phyloP scores from a whole-genome alignment of 2,329 filamentous ascomycete genomes.

The Orbilia quercus region DNA sequence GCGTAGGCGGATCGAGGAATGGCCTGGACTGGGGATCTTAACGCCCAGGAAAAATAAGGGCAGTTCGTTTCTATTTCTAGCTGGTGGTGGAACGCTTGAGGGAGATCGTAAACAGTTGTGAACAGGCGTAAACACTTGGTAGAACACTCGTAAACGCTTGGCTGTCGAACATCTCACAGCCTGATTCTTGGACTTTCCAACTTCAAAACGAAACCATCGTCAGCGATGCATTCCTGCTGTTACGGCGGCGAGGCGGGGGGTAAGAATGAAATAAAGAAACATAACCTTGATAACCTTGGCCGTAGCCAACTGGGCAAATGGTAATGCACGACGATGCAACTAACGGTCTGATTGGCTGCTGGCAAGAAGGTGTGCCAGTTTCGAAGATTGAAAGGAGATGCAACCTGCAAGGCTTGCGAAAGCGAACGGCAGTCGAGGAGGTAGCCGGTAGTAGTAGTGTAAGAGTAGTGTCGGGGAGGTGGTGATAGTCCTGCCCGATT shows the following conservation, averaged over 20 bases:
- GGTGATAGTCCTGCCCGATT: slow-evolving; percentile 51
- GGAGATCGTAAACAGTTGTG: slow-evolving; percentile 14
- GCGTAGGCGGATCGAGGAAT: slow-evolving; percentile 21
- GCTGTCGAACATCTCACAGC: slow-evolving; percentile 48
- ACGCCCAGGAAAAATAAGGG: slow-evolving; percentile 27
- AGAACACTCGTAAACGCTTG: slow-evolving; percentile 22
- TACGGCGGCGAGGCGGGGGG: slow-evolving; percentile 37
- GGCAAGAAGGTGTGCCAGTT: slow-evolving; percentile 44
- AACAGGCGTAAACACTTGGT: slow-evolving; percentile 10
- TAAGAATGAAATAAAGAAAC: slow-evolving; percentile 24
- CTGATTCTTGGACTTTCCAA: slow-evolving; percentile 50
- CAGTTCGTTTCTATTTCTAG: slow-evolving; percentile 55
- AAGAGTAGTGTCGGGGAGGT: slow-evolving; percentile 37
- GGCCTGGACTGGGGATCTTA: slow-evolving; percentile 37
- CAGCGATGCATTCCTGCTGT: slow-evolving; percentile 40
- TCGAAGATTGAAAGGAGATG: slow-evolving; percentile 34
- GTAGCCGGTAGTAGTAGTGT: too few species aligned
- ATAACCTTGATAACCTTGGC: not conserved
- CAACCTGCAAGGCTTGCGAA: slow-evolving; percentile 36
- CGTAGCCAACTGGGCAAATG: slow-evolving; percentile 8
- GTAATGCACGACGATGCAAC: slow-evolving; percentile 5
- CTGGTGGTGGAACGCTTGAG: slow-evolving; percentile 51
- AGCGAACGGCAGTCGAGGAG: slow-evolving; percentile 44
- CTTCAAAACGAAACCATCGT: slow-evolving; percentile 37
- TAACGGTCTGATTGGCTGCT: slow-evolving; percentile 30